These are phyloP conservation scores for Hericium alpestre DNA, from an alignment of 768 basidiomycete species.

Conservation along the genomic window DNA sequence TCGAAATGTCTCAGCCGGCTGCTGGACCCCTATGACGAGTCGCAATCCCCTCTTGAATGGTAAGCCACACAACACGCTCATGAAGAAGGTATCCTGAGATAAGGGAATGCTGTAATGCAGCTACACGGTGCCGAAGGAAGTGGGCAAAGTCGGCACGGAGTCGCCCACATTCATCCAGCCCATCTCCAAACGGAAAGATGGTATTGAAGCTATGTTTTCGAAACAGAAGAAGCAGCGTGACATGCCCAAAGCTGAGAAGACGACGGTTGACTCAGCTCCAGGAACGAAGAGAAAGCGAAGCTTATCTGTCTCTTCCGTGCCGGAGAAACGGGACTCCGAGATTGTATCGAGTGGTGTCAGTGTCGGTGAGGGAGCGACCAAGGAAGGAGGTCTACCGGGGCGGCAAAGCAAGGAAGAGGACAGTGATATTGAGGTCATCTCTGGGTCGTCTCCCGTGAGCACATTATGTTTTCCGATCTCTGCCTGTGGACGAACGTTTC, in stretches of 20 bases:
- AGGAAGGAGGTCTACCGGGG: neutral
- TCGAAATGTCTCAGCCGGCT: slow-evolving; percentile 45
- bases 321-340: neutral
- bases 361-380: neutral
- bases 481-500: no score
- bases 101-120: slow-evolving; percentile 26
- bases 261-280: neutral
- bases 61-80: slow-evolving; percentile 17
- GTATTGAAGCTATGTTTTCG: slow-evolving; percentile 74
- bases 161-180: slow-evolving; percentile 78
- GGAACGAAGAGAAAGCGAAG: neutral
- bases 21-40: slow-evolving; percentile 49
- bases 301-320: neutral
- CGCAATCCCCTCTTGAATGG: slow-evolving; percentile 52
- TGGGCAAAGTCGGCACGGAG: slow-evolving; percentile 83
- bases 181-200: slow-evolving; percentile 67
- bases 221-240: slow-evolving; percentile 34
- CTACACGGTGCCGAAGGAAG: slow-evolving; percentile 81
- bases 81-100: no score
- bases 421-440: slow-evolving; percentile 8
- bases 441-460: neutral
- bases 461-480: neutral
- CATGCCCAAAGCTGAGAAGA: neutral
- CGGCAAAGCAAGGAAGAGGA: neutral
- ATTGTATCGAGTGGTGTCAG: neutral